Evolutionary conservation across 768 basidiomycete species (phyloP).

Genomic region (Lactifluus pinguis): DNA sequence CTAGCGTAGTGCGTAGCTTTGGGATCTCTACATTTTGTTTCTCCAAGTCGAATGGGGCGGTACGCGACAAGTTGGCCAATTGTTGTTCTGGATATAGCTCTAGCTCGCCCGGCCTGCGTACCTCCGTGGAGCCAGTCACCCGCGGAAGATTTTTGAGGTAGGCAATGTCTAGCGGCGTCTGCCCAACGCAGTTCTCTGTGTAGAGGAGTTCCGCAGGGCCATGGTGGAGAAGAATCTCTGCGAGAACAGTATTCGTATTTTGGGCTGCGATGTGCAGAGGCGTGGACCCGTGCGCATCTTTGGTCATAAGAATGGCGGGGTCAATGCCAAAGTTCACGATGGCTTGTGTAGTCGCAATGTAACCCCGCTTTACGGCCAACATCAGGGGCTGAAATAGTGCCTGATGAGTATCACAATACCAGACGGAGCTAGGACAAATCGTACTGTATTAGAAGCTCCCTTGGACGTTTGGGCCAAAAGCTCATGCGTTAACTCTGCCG

Average conservation of each 20-base stretch:
- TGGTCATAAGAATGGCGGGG: constrained; percentile 28
- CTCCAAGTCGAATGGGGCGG: constrained; percentile 5
- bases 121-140: neutral
- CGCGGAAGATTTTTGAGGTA: constrained; percentile 14
- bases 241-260: constrained; percentile 28
- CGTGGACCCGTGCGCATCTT: constrained; percentile 41
- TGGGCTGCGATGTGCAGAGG: constrained; percentile 43
- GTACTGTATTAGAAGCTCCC: constrained; percentile 38
- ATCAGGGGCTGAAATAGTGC: constrained; percentile 39
- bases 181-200: constrained; percentile 37
- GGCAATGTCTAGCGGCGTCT: constrained; percentile 25
- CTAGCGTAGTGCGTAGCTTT: constrained; percentile 11
- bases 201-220: constrained; percentile 33
- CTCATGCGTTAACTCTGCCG: constrained; percentile 37
- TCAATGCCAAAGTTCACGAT: constrained; percentile 33
- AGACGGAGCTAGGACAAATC: constrained; percentile 5
- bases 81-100: neutral
- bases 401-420: neutral
- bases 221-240: constrained; percentile 31
- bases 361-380: constrained; percentile 36
- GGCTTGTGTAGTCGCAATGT: constrained; percentile 24
- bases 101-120: neutral
- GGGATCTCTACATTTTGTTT: constrained; percentile 10
- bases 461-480: constrained; percentile 41
- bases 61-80: neutral